Evolutionary conservation across 352 stramenopile species (phyloP).

Genomic region (Globisporangium ultimum): DNA sequence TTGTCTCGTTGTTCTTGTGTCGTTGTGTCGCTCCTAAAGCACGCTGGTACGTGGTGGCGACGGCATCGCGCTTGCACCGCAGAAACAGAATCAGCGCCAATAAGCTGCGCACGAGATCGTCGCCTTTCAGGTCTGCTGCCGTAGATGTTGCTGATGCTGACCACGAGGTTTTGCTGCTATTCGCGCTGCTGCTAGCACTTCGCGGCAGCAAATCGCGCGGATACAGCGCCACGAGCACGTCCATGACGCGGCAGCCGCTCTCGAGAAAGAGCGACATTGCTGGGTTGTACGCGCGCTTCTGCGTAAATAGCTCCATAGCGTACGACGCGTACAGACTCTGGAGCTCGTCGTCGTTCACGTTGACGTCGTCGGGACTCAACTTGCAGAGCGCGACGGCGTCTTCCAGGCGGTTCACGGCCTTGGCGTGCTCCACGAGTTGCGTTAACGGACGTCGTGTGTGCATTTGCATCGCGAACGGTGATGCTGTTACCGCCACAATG

Average conservation of each 20-base stretch:
- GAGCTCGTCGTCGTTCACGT: constrained; percentile 51
- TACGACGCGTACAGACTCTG: constrained; percentile 53
- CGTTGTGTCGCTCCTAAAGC: neutral
- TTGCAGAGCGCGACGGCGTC: constrained; percentile 66
- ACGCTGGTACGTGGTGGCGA: constrained; percentile 3
- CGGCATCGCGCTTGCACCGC: constrained; percentile 34
- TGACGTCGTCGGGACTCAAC: constrained; percentile 63
- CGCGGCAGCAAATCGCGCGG: constrained; percentile 68
- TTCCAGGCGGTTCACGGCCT: constrained; percentile 31
- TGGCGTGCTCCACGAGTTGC: constrained; percentile 43
- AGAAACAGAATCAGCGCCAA: constrained; percentile 55
- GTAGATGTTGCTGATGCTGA: constrained; percentile 10
- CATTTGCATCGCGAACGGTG: constrained; percentile 44
- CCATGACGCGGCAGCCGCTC: constrained; percentile 42
- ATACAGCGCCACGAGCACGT: constrained; percentile 70
- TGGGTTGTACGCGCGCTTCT: constrained; percentile 24
- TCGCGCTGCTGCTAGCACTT: constrained; percentile 29
- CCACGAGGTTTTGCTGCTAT: constrained; percentile 13
- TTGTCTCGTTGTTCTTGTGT: neutral
- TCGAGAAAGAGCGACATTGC: constrained; percentile 66
- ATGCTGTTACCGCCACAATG: constrained; percentile 15
- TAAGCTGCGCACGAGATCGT: constrained; percentile 48
- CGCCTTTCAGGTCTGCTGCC: constrained; percentile 25
- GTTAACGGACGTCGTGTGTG: constrained; percentile 53
- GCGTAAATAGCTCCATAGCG: constrained; percentile 51